Base-by-base conservation (phyloP, 2,329 filamentous ascomycete genomes). In the Aspergillus sp. region DNA sequence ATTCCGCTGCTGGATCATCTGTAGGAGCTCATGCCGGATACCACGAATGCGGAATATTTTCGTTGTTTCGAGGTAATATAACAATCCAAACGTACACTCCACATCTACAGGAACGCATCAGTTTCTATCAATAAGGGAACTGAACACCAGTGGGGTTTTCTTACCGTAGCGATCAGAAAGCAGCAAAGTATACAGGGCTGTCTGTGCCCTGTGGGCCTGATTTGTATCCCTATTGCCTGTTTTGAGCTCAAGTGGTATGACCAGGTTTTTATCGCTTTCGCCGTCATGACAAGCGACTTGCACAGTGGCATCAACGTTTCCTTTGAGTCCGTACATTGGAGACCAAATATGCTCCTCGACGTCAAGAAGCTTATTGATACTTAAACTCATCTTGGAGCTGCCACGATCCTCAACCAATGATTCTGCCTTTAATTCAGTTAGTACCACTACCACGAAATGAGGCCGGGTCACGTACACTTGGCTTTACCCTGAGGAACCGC, bases 331-430 rank as follows among this genome's bases (percentile, higher is more conserved):
- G 73, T 96, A 99, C 87, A 92, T 94, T 0, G 95, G 95, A 6
- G 94, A 98, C 95, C 95, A 99, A 28, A 99, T 88, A 72, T 98
- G 95, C 75, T 99, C 95, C 74, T 99, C 95, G 9, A 99, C 91
- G 72, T 98, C 95, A 13, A 99, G 88, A 28, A 99, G 82, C 73
- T 98, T 99, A 70, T 89, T 96, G 67, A 99, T 88, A 67, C 91
- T 92, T 84, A 98, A 89, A 59, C 84, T 89, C 10, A 89, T 86
- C 66, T 88, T 89, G 56, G 89, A 86, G 43, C 89, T 90, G 70
- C 92, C 89, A 50, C 91, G 86, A 65, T 93, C 92, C 66, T 91
- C 89, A 23, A 96, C 89, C 43, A 91, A 73, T 2, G 92, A 92
- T 65, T 89, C 86, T 4, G 82, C 70, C 84, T 89, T 21, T 17